phyloP scores from a whole-genome alignment of 1,284 basidiomycete genomes.

The Cerioporus squamosus region DNA sequence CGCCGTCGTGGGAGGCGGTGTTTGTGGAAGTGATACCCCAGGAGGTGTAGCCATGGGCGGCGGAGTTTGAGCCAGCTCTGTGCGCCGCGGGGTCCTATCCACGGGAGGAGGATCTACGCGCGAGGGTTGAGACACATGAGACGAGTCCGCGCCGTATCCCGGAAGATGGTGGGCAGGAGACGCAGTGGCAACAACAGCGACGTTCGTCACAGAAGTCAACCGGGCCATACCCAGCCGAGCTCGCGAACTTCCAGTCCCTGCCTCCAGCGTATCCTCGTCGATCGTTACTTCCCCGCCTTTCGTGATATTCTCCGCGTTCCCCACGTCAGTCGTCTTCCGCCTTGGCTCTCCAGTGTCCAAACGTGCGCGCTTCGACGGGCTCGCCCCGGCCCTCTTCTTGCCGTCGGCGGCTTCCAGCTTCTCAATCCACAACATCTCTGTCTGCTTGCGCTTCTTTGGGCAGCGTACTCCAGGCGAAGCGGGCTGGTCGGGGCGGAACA shows the following conservation, averaged over 20 bases:
- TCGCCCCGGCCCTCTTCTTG: conserved; percentile 8
- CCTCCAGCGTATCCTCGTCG: not conserved
- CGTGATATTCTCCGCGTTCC: conserved; percentile 3
- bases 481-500: conserved; percentile 43
- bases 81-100: too few species aligned
- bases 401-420: conserved; percentile 35
- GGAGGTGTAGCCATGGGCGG: not conserved
- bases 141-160: not conserved
- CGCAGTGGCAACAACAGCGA: conserved; percentile 2
- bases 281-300: not conserved
- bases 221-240: conserved; percentile 5
- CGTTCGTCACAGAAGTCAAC: conserved; percentile 31
- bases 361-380: conserved; percentile 8
- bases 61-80: too few species aligned
- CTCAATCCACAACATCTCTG: conserved; percentile 39
- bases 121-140: not conserved
- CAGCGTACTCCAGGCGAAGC: conserved; percentile 42
- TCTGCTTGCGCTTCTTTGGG: conserved; percentile 39
- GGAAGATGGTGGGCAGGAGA: not conserved
- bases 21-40: not conserved
- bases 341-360: not conserved
- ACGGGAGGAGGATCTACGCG: too few species aligned
- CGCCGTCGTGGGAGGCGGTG: not conserved
- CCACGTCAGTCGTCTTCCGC: not conserved
- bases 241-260: not conserved